phyloP scores from a whole-genome alignment of 179 eudicot genomes.

The Dionaea muscipula region DNA sequence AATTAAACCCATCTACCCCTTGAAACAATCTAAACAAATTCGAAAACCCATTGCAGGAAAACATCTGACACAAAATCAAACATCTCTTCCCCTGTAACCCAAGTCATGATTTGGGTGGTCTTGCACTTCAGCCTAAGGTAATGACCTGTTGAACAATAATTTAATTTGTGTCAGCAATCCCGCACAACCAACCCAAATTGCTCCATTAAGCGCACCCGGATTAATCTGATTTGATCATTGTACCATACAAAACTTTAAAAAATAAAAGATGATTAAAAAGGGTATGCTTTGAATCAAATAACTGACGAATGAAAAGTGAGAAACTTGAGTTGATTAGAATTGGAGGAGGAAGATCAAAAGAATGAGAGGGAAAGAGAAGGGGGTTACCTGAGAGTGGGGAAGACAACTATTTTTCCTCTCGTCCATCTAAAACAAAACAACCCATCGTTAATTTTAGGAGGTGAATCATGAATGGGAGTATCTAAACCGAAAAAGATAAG shows the following conservation, averaged over 20 bases:
- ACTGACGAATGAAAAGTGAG: neutral
- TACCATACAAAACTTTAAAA: no score
- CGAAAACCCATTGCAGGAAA: neutral
- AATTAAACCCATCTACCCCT: neutral
- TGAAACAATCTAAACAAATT: neutral
- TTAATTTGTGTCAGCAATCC: neutral
- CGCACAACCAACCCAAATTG: neutral
- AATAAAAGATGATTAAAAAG: neutral
- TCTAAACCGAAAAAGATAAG: no score
- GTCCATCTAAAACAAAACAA: neutral
- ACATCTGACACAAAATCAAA: neutral
- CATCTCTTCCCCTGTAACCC: neutral
- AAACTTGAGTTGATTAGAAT: neutral
- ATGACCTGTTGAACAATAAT: neutral
- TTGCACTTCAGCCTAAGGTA: neutral
- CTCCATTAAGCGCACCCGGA: neutral
- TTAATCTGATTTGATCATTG: neutral
- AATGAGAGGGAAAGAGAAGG: neutral
- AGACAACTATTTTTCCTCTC: constrained; percentile 7
- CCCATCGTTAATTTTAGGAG: no score
- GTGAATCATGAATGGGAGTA: no score
- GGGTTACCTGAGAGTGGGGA: constrained; percentile 2
- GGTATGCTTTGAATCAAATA: neutral
- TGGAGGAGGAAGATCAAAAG: neutral
- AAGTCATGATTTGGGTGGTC: neutral